Conservation (phyloP, 345 rosid species). For the Linum lewisii region DNA sequence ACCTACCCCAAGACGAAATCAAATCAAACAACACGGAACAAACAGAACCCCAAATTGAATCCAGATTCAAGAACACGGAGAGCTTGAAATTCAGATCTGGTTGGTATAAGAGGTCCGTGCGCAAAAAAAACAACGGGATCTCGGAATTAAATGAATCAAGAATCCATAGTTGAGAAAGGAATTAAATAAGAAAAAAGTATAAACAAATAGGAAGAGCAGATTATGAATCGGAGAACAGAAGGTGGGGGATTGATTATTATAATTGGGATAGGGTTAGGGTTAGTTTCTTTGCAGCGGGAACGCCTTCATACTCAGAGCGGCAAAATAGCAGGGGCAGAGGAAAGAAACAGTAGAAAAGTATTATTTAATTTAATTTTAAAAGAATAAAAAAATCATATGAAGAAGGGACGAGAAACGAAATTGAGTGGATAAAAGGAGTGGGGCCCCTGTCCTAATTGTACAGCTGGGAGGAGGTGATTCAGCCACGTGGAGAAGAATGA, state of each 20-base stretch:
- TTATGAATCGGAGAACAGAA: neutral
- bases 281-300: slow-evolving; percentile 26
- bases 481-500: neutral
- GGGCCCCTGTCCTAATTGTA: slow-evolving; percentile 7
- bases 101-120: slow-evolving; percentile 27
- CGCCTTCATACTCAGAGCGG: slow-evolving; percentile 35
- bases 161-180: neutral
- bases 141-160: neutral
- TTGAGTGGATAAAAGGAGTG: slow-evolving; percentile 25
- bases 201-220: neutral
- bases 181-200: neutral
- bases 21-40: neutral
- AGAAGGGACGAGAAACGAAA: slow-evolving; percentile 44
- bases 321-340: slow-evolving; percentile 35
- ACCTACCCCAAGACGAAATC: neutral
- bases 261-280: slow-evolving; percentile 38
- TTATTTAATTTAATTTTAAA: neutral
- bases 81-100: slow-evolving; percentile 17
- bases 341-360: slow-evolving; percentile 6
- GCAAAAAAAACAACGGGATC: neutral
- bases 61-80: slow-evolving; percentile 9
- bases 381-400: neutral
- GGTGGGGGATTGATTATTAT: slow-evolving; percentile 1
- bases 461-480: neutral
- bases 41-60: slow-evolving; percentile 1